phyloP scores from a whole-genome alignment of 345 rosid species.

The Euphorbia peplus region DNA sequence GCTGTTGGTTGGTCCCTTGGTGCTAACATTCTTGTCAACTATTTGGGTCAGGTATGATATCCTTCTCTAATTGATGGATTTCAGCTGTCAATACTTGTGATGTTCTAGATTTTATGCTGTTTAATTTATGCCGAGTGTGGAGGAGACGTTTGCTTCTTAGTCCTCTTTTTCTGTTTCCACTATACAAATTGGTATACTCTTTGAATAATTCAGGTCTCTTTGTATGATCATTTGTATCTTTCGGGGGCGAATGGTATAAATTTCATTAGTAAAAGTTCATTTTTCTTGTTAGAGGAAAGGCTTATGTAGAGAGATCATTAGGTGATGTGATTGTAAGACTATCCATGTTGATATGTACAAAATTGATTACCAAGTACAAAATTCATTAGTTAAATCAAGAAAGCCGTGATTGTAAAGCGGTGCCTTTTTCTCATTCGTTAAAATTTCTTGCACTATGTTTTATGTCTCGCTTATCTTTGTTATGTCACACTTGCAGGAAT shows the following conservation, averaged over 20 bases:
- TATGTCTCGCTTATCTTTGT: constrained; percentile 12
- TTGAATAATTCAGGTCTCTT: background rate
- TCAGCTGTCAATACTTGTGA: background rate
- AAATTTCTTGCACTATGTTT: background rate
- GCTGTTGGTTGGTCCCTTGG: constrained; percentile 98
- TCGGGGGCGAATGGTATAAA: background rate
- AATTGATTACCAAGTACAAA: background rate
- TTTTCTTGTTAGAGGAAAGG: background rate
- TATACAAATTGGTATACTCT: background rate
- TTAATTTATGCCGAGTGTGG: background rate
- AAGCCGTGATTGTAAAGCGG: background rate
- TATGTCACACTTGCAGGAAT: constrained; percentile 49
- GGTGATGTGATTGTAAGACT: background rate
- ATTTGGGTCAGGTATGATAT: constrained; percentile 62
- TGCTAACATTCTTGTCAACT: constrained; percentile 85
- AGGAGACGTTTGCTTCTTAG: background rate
- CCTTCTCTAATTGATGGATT: background rate
- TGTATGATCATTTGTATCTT: background rate
- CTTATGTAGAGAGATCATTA: too few species aligned
- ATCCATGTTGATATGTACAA: background rate
- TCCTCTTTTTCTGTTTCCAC: background rate
- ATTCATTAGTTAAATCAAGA: background rate
- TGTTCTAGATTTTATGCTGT: background rate
- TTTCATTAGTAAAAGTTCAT: background rate
- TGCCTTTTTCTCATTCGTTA: background rate